Evolutionary conservation across 805 yeast genomes (phyloP).

Genomic region (Ogataea haglerorum): DNA sequence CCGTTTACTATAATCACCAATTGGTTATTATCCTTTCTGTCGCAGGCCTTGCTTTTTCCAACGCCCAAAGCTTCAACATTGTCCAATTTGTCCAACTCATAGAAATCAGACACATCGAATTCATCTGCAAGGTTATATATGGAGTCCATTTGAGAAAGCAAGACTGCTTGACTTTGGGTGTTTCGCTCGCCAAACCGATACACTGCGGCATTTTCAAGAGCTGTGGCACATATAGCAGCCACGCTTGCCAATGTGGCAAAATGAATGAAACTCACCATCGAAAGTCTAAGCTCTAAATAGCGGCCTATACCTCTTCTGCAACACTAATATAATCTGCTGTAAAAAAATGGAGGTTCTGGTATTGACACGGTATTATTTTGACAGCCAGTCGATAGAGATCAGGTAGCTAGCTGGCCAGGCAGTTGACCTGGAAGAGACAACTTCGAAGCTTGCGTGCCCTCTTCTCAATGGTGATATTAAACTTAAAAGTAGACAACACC

Average conservation of each 20-base stretch:
- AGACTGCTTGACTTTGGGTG: slow-evolving; percentile 4
- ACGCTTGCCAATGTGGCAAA: neutral
- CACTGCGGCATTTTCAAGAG: slow-evolving; percentile 28
- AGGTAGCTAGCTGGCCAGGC: neutral
- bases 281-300: neutral
- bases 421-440: too few species aligned
- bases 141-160: slow-evolving; percentile 33
- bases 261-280: slow-evolving; percentile 2
- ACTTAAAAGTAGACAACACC: too few species aligned
- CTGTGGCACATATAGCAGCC: slow-evolving; percentile 9
- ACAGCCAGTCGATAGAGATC: neutral
- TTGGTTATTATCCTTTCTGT: slow-evolving; percentile 24
- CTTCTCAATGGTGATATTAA: too few species aligned
- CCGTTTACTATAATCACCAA: slow-evolving; percentile 42
- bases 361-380: slow-evolving; percentile 2
- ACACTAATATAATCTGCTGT: slow-evolving; percentile 11
- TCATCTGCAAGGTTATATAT: slow-evolving; percentile 44
- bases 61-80: slow-evolving; percentile 18
- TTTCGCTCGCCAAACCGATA: slow-evolving; percentile 18
- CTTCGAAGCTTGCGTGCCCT: too few species aligned
- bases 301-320: slow-evolving; percentile 3
- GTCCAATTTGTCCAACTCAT: slow-evolving; percentile 33
- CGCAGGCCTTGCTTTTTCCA: slow-evolving; percentile 16
- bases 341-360: slow-evolving; percentile 2
- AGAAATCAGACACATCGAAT: slow-evolving; percentile 38